phyloP scores from a whole-genome alignment of 257 asterid genomes.

The Plantago elongata region DNA sequence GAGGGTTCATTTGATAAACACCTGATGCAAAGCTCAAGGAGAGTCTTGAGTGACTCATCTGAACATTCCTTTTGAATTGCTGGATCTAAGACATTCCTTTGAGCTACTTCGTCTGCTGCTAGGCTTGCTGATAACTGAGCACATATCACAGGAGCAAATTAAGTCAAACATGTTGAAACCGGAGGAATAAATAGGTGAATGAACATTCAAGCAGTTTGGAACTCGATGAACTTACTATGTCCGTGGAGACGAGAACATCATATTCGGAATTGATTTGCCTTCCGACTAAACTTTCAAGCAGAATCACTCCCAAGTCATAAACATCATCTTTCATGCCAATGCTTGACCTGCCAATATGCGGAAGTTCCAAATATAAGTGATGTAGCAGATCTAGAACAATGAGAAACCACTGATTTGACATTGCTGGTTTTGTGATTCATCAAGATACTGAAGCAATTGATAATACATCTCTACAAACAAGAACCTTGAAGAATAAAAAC shows the following conservation, averaged over 20 bases:
- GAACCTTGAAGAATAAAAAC: background rate
- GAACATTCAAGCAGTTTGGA: background rate
- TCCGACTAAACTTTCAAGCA: constrained; percentile 75
- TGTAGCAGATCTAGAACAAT: background rate
- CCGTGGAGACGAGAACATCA: constrained; percentile 47
- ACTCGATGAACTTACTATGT: constrained; percentile 44
- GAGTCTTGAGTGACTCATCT: constrained; percentile 58
- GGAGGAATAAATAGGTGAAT: background rate
- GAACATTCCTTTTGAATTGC: constrained; percentile 61
- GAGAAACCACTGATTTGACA: background rate
- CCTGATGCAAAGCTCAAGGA: constrained; percentile 61
- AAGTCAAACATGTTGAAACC: background rate
- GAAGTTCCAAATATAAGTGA: background rate
- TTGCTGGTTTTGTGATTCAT: background rate
- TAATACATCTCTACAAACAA: background rate
- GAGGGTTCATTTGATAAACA: constrained; percentile 48
- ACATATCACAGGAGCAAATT: background rate
- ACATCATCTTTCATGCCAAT: constrained; percentile 50
- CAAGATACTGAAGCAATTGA: background rate
- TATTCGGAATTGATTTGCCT: constrained; percentile 41
- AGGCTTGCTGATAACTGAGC: constrained; percentile 57
- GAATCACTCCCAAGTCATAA: constrained; percentile 75
- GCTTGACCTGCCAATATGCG: constrained; percentile 33
- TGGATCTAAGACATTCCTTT: constrained; percentile 66
- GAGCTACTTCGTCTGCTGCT: constrained; percentile 39